Conservation (phyloP, 2,329 filamentous ascomycete genomes). For the Neofusicoccum laricinum region DNA sequence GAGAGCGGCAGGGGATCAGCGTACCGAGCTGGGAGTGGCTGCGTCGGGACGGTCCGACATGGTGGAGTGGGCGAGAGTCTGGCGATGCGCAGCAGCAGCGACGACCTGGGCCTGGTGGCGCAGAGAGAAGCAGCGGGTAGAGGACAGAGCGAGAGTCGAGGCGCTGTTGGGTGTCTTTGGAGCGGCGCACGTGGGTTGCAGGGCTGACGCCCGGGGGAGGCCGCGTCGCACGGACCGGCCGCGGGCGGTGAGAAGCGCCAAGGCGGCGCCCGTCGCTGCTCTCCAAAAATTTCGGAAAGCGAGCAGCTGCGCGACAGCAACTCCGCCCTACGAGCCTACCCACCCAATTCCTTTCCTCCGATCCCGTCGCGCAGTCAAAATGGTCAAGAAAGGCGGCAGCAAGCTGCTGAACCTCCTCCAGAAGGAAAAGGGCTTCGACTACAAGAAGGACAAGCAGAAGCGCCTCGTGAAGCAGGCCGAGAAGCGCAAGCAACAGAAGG, state of each 20-base stretch:
- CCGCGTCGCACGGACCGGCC: slow-evolving; percentile 26
- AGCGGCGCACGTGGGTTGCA: neutral
- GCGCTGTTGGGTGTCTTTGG: neutral
- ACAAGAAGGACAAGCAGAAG: slow-evolving; percentile 73
- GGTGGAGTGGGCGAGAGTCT: neutral
- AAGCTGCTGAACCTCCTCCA: slow-evolving; percentile 60
- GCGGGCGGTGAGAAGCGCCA: slow-evolving; percentile 31
- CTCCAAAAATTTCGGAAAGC: slow-evolving; percentile 35
- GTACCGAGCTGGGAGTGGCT: slow-evolving; percentile 11
- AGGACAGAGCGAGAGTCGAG: neutral
- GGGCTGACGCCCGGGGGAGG: neutral
- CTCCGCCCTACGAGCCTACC: neutral
- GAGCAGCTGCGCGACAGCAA: slow-evolving; percentile 25
- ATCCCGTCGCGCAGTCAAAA: slow-evolving; percentile 19
- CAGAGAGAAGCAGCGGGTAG: neutral
- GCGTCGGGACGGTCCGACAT: slow-evolving; percentile 18
- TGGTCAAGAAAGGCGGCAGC: slow-evolving; percentile 51
- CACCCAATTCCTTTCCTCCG: slow-evolving; percentile 15
- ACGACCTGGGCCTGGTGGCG: neutral
- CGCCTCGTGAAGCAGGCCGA: slow-evolving; percentile 14
- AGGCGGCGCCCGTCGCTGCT: slow-evolving; percentile 25
- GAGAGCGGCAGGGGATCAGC: neutral
- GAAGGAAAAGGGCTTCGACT: slow-evolving; percentile 60
- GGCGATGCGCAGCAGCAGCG: too few species aligned
- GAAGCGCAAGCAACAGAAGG: slow-evolving; percentile 54